Evolutionary conservation across 345 rosid genomes (phyloP).

Genomic region (Atalantia buxifolia): DNA sequence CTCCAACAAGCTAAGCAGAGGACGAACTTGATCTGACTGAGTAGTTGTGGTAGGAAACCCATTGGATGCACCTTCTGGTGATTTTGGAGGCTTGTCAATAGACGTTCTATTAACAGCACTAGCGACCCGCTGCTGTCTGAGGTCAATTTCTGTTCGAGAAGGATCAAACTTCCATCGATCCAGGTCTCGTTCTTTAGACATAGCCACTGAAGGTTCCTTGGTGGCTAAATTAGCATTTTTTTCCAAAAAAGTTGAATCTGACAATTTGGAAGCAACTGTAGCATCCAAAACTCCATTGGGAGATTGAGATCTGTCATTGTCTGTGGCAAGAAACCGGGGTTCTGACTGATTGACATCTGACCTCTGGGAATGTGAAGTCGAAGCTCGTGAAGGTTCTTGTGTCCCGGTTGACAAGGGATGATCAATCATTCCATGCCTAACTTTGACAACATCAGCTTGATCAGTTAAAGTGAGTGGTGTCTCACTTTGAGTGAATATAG

Average conservation of each 20-base stretch:
- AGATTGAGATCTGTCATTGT: constrained; percentile 60
- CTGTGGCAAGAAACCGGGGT: constrained; percentile 35
- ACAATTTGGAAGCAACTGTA: constrained; percentile 35
- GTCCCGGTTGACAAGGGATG: constrained; percentile 30
- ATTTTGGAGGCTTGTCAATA: constrained; percentile 69
- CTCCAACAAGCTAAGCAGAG: constrained; percentile 95
- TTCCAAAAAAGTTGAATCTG: constrained; percentile 34
- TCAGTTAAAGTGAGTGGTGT: constrained; percentile 41
- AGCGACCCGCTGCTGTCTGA: constrained; percentile 45
- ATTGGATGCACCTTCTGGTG: constrained; percentile 57
- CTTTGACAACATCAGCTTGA: constrained; percentile 58
- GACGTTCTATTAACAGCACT: constrained; percentile 58
- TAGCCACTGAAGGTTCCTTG: constrained; percentile 27
- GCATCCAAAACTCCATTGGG: constrained; percentile 55
- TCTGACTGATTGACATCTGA: constrained; percentile 59
- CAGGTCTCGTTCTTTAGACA: constrained; percentile 39
- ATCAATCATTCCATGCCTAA: constrained; percentile 56
- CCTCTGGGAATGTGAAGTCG: constrained; percentile 71
- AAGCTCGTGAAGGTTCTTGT: constrained; percentile 70
- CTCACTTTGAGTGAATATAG: constrained; percentile 62
- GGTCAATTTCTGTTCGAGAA: constrained; percentile 50
- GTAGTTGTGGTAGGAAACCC: constrained; percentile 46
- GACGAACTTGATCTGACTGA: constrained; percentile 86
- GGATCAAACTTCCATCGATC: constrained; percentile 47
- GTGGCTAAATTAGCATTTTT: constrained; percentile 28